These are phyloP conservation scores for Solanum rostratum DNA, from an alignment of 257 asterid species.

Conservation along the genomic window DNA sequence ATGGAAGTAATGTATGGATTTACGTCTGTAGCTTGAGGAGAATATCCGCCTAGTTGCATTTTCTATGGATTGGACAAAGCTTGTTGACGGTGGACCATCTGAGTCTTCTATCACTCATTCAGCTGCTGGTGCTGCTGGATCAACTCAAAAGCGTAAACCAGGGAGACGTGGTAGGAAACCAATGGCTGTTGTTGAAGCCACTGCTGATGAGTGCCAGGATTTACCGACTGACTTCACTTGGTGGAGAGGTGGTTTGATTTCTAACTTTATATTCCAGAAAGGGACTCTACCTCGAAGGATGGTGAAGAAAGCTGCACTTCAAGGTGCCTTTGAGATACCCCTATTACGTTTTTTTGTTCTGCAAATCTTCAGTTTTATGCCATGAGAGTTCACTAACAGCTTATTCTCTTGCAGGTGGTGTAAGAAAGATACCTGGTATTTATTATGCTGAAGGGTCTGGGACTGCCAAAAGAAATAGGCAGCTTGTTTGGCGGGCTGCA, in stretches of 20 bases:
- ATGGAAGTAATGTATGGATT: conserved; percentile 11
- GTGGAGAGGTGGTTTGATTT: conserved; percentile 65
- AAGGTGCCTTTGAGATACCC: conserved; percentile 31
- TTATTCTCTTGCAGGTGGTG: conserved; percentile 48
- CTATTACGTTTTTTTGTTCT: conserved; percentile 1
- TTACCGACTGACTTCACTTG: conserved; percentile 38
- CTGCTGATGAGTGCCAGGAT: conserved; percentile 30
- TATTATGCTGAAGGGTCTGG: conserved; percentile 48
- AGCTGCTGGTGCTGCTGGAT: conserved; percentile 38
- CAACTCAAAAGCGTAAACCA: conserved; percentile 59
- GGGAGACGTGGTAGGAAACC: conserved; percentile 73
- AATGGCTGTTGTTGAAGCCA: conserved; percentile 26
- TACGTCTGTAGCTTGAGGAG: conserved; percentile 58
- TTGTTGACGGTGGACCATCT: conserved; percentile 39
- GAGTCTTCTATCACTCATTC: conserved; percentile 36
- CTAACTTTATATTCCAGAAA: conserved; percentile 44
- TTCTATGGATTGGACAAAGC: conserved; percentile 68
- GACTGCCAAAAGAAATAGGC: conserved; percentile 53
- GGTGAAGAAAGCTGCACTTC: conserved; percentile 48
- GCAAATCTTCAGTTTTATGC: neutral
- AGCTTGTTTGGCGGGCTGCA: conserved; percentile 71
- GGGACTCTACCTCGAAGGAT: conserved; percentile 41
- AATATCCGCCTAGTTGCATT: conserved; percentile 56
- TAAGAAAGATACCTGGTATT: conserved; percentile 39
- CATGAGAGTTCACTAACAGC: neutral